A percentile compares a stretch with the other conserved stretches of the same genome.
These are phyloP conservation scores for Lipomyces orientalis DNA, from an alignment of 805 yeast species.

Conservation along the genomic window DNA sequence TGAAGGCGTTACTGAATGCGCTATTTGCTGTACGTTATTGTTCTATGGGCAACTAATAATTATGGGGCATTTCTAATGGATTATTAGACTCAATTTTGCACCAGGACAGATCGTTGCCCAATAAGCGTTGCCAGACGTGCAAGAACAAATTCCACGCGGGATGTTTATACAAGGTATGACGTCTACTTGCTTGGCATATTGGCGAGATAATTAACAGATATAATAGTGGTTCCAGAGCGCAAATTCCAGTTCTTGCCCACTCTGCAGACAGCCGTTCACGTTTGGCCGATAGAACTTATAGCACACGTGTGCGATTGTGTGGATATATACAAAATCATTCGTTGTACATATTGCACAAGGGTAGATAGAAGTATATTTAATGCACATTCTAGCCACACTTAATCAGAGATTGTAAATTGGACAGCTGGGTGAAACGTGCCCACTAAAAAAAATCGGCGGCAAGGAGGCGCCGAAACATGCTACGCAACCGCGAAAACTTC, in stretches of 20 bases:
- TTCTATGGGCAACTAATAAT: not conserved
- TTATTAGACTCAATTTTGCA: slow-evolving; percentile 71
- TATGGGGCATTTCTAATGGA: not conserved
- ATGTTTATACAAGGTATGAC: slow-evolving; percentile 71
- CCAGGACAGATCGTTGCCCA: slow-evolving; percentile 87
- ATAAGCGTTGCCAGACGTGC: slow-evolving; percentile 87
- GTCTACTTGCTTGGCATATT: too few species aligned
- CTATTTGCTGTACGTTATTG: slow-evolving; percentile 68
- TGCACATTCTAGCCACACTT: too few species aligned
- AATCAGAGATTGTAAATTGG: too few species aligned
- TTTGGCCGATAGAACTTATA: slow-evolving; percentile 24
- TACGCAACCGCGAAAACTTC: not conserved
- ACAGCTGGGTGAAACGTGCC: not conserved
- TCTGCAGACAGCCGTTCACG: slow-evolving; percentile 64
- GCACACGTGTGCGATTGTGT: not conserved
- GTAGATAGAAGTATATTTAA: too few species aligned
- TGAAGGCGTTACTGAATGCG: slow-evolving; percentile 95
- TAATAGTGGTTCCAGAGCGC: slow-evolving; percentile 88
- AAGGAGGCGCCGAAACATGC: not conserved
- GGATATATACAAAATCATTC: not conserved
- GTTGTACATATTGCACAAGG: too few species aligned
- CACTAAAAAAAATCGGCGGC: not conserved
- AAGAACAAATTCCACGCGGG: slow-evolving; percentile 93
- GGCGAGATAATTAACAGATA: slow-evolving; percentile 3
- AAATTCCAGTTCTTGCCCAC: slow-evolving; percentile 90